Evolutionary conservation across 768 basidiomycete genomes (phyloP), one percentile per base, ranked within the genome.

Genomic region (Termitomyces heimii): DNA sequence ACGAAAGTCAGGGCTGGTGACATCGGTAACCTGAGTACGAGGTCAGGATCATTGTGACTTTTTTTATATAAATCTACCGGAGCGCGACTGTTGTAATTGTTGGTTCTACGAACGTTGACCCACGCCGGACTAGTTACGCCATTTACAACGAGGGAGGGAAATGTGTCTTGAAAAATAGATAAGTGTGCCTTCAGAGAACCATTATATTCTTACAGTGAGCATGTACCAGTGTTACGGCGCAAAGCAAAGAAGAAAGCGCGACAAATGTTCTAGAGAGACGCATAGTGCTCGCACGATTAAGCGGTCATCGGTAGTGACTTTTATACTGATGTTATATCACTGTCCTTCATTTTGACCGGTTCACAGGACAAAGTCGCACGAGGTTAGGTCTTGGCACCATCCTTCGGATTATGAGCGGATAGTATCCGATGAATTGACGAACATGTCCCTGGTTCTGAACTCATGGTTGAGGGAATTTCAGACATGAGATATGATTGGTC

Each of bases 1-100:
- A 37, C 77, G 70, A 65, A 81, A 71, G 55, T 79, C 77, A n/a
- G 67, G 47, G 60, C 75, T 77, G 43, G 66, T 77, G 37, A 81
- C 78, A 58, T 80, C 75, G 29, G 73, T 75, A 29, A 80, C 76
- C 75, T 59, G 20, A 34, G 16, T 8, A 10, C 1, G 10, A 39
- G 35, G n/a, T 52, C n/a, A 20, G 10, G 2, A 20, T 28, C n/a
- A 52, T 6, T 29, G 6, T 20, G 8, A 13, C 0, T 13, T 29
- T 3, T 28, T 2, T 18, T 20, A 9, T 48, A 5, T 28, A 22
- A 28, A 3, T 68, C 10, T 28, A 77, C 74, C 3, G 77, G 77
- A 32, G 66, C 65, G 18, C 71, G 73, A 31, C 65, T 68, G 57
- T 79, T 67, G 65, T 63, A 78, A 67, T 81, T 81, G 68, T 79